phyloP scores from a whole-genome alignment of 2,329 filamentous ascomycete species.

The Claviceps pazoutovae region DNA sequence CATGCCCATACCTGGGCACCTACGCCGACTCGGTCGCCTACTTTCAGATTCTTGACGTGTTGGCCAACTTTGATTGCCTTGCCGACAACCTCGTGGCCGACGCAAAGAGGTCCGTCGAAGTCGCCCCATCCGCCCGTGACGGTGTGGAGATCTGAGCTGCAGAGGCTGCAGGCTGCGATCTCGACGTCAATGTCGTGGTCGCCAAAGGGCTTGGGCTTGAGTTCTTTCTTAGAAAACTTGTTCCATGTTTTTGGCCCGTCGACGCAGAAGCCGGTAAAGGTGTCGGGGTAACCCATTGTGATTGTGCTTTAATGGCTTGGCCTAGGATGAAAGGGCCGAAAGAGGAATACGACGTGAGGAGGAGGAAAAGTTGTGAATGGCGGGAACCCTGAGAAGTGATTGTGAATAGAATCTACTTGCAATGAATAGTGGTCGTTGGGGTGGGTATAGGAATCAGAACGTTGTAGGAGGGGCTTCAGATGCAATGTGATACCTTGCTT shows the following conservation, averaged over 20 bases:
- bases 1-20: constrained; percentile 48
- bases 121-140: constrained; percentile 43
- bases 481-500: too few relatives aligned
- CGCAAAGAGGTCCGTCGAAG: constrained; percentile 31
- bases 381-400: too few relatives aligned
- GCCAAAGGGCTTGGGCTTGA: constrained; percentile 25
- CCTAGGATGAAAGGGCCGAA: too few relatives aligned
- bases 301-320: not conserved
- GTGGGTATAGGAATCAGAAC: too few relatives aligned
- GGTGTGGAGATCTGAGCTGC: constrained; percentile 47
- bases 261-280: constrained; percentile 29
- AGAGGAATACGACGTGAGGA: too few relatives aligned
- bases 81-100: constrained; percentile 47
- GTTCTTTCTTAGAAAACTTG: constrained; percentile 22
- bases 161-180: constrained; percentile 54
- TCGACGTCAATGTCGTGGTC: constrained; percentile 46
- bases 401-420: too few relatives aligned
- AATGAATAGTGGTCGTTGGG: too few relatives aligned
- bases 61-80: constrained; percentile 34
- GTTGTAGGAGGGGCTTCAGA: too few relatives aligned
- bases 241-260: constrained; percentile 29
- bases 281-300: constrained; percentile 31
- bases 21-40: constrained; percentile 52
- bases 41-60: constrained; percentile 32
- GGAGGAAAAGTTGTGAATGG: too few relatives aligned